These are phyloP conservation scores for Fusarium buxicola DNA, from an alignment of 2,329 filamentous ascomycete species.

Conservation along the genomic window DNA sequence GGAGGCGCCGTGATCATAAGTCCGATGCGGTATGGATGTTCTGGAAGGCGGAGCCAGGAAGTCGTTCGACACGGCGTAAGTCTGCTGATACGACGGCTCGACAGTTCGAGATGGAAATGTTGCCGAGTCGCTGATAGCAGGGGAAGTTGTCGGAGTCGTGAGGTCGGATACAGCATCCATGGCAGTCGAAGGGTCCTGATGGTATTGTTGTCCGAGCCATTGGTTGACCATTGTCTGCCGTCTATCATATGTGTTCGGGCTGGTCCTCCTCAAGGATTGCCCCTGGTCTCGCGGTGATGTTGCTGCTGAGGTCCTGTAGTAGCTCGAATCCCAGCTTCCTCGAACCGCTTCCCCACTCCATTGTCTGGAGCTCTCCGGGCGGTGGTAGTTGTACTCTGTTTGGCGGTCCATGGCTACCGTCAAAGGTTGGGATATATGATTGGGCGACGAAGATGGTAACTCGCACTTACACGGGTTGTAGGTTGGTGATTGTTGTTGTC, in stretches of 20 bases:
- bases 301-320: constrained; percentile 36
- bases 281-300: constrained; percentile 37
- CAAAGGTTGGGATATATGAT: constrained; percentile 14
- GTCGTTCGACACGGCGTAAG: constrained; percentile 20
- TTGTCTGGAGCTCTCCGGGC: constrained; percentile 43
- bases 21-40: constrained; percentile 10
- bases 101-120: constrained; percentile 36
- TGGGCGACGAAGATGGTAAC: constrained; percentile 5
- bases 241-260: constrained; percentile 33
- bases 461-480: constrained; percentile 18
- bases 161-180: constrained; percentile 40
- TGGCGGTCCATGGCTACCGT: constrained; percentile 39
- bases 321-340: constrained; percentile 43
- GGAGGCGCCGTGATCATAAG: neutral
- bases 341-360: constrained; percentile 46
- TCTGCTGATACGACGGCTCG: constrained; percentile 25
- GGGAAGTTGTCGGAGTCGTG: constrained; percentile 42
- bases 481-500: constrained; percentile 9
- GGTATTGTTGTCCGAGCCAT: constrained; percentile 43
- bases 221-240: constrained; percentile 40
- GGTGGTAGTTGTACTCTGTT: constrained; percentile 26
- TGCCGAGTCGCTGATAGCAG: constrained; percentile 44
- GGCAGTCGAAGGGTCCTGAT: constrained; percentile 28
- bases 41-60: constrained; percentile 34
- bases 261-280: constrained; percentile 29